phyloP scores from a whole-genome alignment of 2,329 filamentous ascomycete species.

The Neonectria punicea region DNA sequence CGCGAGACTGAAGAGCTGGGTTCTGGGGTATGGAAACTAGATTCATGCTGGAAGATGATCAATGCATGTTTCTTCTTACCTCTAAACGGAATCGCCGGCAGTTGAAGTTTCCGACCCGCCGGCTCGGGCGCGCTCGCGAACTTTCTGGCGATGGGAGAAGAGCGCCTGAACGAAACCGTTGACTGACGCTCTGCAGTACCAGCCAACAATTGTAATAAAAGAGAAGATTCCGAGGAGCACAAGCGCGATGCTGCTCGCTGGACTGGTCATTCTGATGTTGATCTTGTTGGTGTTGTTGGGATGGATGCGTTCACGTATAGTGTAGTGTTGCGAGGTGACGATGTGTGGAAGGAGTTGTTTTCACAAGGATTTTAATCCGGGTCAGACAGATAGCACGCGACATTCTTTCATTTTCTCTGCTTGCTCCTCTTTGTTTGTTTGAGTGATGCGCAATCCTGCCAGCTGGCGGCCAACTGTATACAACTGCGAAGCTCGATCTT shows the following conservation, averaged over 20 bases:
- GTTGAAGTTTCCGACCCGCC: conserved; percentile 23
- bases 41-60: neutral
- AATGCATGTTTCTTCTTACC: neutral
- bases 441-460: conserved; percentile 11
- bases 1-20: neutral
- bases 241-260: conserved; percentile 46
- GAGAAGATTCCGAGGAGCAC: conserved; percentile 46
- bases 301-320: neutral
- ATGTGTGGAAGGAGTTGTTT: neutral
- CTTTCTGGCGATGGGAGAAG: conserved; percentile 33
- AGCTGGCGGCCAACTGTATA: conserved; percentile 9
- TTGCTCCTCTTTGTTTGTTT: neutral
- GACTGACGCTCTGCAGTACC: conserved; percentile 44
- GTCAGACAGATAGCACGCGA: neutral
- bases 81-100: conserved; percentile 28
- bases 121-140: conserved; percentile 3
- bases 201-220: conserved; percentile 44
- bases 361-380: neutral
- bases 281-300: neutral
- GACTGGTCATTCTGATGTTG: conserved; percentile 39
- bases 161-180: conserved; percentile 45
- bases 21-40: neutral
- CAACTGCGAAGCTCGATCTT: neutral
- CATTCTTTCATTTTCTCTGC: neutral
- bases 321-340: neutral